Percentiles rank a stretch among this genome's conserved stretches.
phyloP scores from a whole-genome alignment of 176 grass and related monocot genomes.

The Musa schizocarpa region DNA sequence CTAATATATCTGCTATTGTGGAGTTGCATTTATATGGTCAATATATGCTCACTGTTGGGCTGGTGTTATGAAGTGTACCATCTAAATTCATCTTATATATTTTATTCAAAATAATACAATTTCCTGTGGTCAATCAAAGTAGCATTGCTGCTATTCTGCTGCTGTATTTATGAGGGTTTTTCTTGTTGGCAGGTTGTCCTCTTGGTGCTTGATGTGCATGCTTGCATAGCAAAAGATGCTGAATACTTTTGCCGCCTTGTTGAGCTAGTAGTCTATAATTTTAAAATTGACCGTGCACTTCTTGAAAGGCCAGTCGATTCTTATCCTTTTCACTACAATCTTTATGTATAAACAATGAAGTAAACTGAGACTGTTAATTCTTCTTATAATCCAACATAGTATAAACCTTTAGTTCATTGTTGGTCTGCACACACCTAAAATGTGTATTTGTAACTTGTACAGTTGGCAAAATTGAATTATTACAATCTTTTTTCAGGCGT shows the following conservation, averaged over 20 bases:
- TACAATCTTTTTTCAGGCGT: slow-evolving; percentile 36
- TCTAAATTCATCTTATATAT: not conserved
- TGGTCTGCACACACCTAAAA: not conserved
- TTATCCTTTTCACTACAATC: slow-evolving; percentile 1
- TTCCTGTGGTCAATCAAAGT: too few relatives aligned
- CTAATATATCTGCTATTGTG: not conserved
- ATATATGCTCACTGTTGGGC: not conserved
- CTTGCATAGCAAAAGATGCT: slow-evolving; percentile 72
- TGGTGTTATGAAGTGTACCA: not conserved
- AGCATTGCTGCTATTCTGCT: not conserved
- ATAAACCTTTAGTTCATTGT: not conserved
- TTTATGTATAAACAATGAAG: not conserved
- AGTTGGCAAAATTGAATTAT: slow-evolving; percentile 8
- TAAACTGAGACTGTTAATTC: not conserved
- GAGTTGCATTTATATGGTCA: not conserved
- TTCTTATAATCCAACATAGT: not conserved
- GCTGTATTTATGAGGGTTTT: not conserved
- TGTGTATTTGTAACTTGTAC: not conserved
- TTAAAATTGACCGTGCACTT: slow-evolving; percentile 57
- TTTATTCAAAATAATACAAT: not conserved
- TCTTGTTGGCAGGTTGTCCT: slow-evolving; percentile 62
- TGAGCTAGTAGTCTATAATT: slow-evolving; percentile 54
- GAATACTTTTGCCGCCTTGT: slow-evolving; percentile 72
- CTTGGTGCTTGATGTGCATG: slow-evolving; percentile 90
- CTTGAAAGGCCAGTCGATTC: slow-evolving; percentile 63